Evolutionary conservation across 306 rosid species (phyloP).

Genomic region (Luffa acutangula): DNA sequence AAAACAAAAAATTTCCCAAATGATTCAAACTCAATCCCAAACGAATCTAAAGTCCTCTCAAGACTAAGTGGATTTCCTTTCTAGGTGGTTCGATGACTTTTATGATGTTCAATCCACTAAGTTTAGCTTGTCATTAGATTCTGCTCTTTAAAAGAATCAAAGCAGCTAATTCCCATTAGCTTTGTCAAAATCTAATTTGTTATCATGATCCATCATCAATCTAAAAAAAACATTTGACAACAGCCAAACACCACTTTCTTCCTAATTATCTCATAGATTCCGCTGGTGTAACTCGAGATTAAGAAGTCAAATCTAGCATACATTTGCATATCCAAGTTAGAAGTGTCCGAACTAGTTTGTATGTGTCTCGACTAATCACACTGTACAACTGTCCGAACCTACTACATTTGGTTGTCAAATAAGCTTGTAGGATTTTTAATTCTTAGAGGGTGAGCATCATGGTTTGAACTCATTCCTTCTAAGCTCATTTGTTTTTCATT

Average conservation of each 20-base stretch:
- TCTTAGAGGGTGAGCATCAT: not conserved
- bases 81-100: not conserved
- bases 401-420: not conserved
- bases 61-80: not conserved
- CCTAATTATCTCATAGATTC: not conserved
- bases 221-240: not conserved
- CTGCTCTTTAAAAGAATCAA: not conserved
- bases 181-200: not conserved
- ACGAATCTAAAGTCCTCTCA: not conserved
- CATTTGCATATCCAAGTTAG: not conserved
- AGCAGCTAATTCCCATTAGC: not conserved
- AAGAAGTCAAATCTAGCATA: not conserved
- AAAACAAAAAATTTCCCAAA: not conserved
- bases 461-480: not conserved
- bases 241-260: not conserved
- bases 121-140: not conserved
- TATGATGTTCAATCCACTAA: slow-evolving; percentile 8
- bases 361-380: not conserved
- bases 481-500: not conserved
- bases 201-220: not conserved
- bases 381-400: not conserved
- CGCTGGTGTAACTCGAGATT: not conserved
- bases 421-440: not conserved
- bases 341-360: no score
- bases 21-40: not conserved